Conservation (phyloP, 1,284 basidiomycete genomes). For the Chondrostereum purpureum region DNA sequence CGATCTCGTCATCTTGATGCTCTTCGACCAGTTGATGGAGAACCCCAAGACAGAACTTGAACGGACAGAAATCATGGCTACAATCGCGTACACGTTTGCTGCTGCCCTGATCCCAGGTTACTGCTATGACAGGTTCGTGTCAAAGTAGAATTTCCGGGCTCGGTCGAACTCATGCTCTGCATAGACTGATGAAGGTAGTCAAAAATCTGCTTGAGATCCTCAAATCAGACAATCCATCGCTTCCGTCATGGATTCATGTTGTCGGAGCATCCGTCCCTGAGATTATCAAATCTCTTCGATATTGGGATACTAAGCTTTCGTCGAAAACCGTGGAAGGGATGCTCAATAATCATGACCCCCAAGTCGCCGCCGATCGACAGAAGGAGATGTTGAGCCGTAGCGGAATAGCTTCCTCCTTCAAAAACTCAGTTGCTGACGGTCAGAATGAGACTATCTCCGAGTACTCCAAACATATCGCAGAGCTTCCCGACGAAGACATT, state of each 20-base stretch:
- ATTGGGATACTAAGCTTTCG: slow-evolving; percentile 3
- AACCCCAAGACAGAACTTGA: background rate
- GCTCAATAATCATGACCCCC: background rate
- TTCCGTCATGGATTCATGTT: slow-evolving; percentile 15
- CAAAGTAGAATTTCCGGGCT: background rate
- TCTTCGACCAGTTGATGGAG: slow-evolving; percentile 14
- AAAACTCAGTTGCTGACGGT: too few species aligned
- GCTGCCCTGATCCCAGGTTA: slow-evolving; percentile 8
- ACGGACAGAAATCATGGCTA: slow-evolving; percentile 1
- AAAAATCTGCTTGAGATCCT: background rate
- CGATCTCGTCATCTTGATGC: slow-evolving; percentile 17
- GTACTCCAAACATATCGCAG: too few species aligned
- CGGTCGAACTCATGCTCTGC: background rate
- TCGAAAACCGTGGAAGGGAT: background rate
- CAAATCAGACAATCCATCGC: slow-evolving; percentile 5
- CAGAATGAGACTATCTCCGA: too few species aligned
- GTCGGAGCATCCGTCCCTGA: slow-evolving; percentile 5
- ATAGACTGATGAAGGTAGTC: background rate
- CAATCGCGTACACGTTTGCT: slow-evolving; percentile 4
- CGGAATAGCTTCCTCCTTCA: background rate
- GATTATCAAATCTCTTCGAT: slow-evolving; percentile 8
- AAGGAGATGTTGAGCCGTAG: background rate
- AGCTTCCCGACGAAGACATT: too few species aligned
- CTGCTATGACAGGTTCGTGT: background rate
- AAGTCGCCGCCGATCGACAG: background rate